A percentile compares a stretch with the other conserved stretches of the same genome.
phyloP scores from a whole-genome alignment of 2,329 filamentous ascomycete genomes.

The Passalora sequoiae region DNA sequence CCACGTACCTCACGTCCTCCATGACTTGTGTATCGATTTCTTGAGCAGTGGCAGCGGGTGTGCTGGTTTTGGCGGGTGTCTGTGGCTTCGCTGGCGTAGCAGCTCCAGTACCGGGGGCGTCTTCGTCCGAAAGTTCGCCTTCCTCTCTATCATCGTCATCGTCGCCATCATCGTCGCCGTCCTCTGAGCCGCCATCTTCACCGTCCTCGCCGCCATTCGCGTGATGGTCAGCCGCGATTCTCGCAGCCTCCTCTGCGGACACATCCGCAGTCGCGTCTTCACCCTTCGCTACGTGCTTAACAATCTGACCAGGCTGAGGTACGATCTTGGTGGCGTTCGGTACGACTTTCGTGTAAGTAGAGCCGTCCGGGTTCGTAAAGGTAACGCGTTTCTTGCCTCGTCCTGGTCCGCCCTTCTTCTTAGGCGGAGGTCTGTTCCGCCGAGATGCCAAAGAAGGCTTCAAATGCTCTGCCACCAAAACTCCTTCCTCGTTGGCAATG shows the following conservation, averaged over 20 bases:
- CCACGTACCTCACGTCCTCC: slow-evolving; percentile 18
- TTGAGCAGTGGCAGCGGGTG: slow-evolving; percentile 5
- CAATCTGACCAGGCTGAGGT: slow-evolving; percentile 31
- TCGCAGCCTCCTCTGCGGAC: slow-evolving; percentile 36
- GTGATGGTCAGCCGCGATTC: slow-evolving; percentile 42
- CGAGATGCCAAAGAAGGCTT: slow-evolving; percentile 36
- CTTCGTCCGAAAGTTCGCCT: slow-evolving; percentile 31
- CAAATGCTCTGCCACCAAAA: slow-evolving; percentile 47
- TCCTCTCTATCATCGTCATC: slow-evolving; percentile 43
- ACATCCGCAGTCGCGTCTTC: slow-evolving; percentile 34
- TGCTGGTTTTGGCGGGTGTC: slow-evolving; percentile 17
- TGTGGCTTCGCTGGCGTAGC: slow-evolving; percentile 21
- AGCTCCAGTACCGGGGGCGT: slow-evolving; percentile 22
- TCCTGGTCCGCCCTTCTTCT: slow-evolving; percentile 68
- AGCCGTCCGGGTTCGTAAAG: slow-evolving; percentile 46
- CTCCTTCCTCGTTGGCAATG: slow-evolving; percentile 57
- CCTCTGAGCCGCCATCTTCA: slow-evolving; percentile 44
- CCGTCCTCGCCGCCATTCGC: slow-evolving; percentile 42
- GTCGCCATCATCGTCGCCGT: slow-evolving; percentile 46
- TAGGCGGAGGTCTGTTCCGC: slow-evolving; percentile 72
- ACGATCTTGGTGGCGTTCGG: slow-evolving; percentile 36
- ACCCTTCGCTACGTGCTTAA: slow-evolving; percentile 34
- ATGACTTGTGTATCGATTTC: slow-evolving; percentile 12
- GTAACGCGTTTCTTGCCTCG: slow-evolving; percentile 72
- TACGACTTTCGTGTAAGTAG: slow-evolving; percentile 37